Conservation (phyloP, 208 protist genomes). For the Leishmania arabica region DNA sequence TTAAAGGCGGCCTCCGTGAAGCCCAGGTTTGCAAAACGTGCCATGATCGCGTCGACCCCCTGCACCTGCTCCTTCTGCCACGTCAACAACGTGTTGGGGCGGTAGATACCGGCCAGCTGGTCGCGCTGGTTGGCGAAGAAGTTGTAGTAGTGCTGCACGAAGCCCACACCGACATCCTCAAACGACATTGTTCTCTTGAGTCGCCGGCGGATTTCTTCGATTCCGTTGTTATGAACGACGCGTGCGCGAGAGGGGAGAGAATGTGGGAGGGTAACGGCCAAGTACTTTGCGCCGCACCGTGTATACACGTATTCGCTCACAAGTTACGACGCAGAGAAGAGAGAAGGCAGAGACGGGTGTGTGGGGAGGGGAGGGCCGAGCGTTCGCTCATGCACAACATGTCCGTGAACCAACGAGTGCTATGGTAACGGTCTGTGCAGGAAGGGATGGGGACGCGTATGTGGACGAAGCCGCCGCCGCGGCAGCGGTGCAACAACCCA, state of each 20-base stretch:
- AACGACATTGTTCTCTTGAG: conserved; percentile 59
- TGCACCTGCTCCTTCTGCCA: conserved; percentile 89
- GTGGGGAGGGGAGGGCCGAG: background rate
- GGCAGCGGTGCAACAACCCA: background rate
- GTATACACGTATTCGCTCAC: background rate
- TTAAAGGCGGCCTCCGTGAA: conserved; percentile 83
- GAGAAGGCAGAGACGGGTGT: background rate
- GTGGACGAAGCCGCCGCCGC: background rate
- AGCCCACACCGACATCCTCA: conserved; percentile 63
- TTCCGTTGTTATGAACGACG: background rate
- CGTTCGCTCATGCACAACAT: background rate
- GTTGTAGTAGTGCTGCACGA: conserved; percentile 87
- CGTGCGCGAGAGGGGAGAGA: background rate
- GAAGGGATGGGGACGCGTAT: background rate
- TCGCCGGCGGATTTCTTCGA: background rate
- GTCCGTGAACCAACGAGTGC: background rate
- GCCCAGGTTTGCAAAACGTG: conserved; percentile 72
- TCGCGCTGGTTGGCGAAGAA: conserved; percentile 70
- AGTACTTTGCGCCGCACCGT: background rate
- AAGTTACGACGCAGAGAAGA: background rate
- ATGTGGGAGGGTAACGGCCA: background rate
- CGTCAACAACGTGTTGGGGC: conserved; percentile 78
- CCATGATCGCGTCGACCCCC: conserved; percentile 83
- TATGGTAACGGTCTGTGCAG: background rate
- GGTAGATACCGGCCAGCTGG: conserved; percentile 81